These are phyloP conservation scores for Dactylella cylindrospora DNA, from an alignment of 2,329 filamentous ascomycete genomes.

Conservation along the genomic window DNA sequence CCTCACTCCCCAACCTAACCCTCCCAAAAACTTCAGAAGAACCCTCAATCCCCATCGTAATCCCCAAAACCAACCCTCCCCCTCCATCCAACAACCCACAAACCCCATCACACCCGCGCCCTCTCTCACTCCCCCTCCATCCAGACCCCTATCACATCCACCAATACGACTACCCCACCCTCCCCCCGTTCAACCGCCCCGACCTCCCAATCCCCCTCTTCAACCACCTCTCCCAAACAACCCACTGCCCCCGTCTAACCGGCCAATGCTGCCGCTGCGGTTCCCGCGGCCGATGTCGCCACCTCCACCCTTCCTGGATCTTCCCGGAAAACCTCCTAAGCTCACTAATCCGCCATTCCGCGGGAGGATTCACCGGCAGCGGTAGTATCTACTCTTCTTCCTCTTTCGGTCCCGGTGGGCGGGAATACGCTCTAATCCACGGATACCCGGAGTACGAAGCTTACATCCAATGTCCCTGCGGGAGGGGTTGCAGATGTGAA, in stretches of 20 bases:
- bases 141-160: neutral
- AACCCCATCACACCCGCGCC: neutral
- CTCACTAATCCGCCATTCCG: no score
- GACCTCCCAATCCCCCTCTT: slow-evolving; percentile 1
- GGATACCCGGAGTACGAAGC: slow-evolving; percentile 1
- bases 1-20: no score
- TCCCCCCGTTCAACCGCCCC: neutral
- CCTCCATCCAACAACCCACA: neutral
- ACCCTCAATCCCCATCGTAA: slow-evolving; percentile 1
- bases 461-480: slow-evolving; percentile 25
- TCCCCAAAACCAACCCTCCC: slow-evolving; percentile 3
- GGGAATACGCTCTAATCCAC: neutral
- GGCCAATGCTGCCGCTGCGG: slow-evolving; percentile 37
- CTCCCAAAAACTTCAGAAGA: no score
- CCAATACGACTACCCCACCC: neutral
- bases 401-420: neutral
- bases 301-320: slow-evolving; percentile 16
- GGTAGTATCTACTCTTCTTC: neutral
- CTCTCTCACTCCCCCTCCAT: neutral
- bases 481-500: slow-evolving; percentile 28
- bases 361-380: no score
- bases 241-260: slow-evolving; percentile 31
- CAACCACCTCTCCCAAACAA: slow-evolving; percentile 9
- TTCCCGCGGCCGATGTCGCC: slow-evolving; percentile 21
- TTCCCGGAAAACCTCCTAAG: slow-evolving; percentile 13